Conservation (phyloP, 106 monocot genomes). For the Gastrodia elata region DNA sequence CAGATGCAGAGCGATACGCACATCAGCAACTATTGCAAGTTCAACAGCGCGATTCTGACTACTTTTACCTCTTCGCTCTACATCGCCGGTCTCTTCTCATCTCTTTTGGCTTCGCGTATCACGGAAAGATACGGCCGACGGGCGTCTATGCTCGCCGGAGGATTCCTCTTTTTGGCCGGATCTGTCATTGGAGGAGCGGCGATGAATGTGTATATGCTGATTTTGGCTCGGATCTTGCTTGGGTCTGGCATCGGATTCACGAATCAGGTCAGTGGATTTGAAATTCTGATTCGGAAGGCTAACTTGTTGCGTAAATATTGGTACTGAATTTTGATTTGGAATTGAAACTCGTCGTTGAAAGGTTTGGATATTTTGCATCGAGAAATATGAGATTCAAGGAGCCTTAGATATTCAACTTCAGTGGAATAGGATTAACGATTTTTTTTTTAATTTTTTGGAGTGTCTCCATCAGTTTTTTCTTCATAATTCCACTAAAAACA, state of each 20-base stretch:
- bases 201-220: conserved; percentile 34
- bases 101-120: conserved; percentile 23
- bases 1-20: conserved; percentile 14
- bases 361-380: too few species aligned
- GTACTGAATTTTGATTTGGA: too few species aligned
- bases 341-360: too few species aligned
- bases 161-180: conserved; percentile 30
- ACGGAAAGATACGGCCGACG: conserved; percentile 19
- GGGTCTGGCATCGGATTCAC: conserved; percentile 54
- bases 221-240: conserved; percentile 39
- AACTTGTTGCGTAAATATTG: too few species aligned
- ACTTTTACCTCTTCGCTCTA: conserved; percentile 37
- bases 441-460: too few species aligned
- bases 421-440: too few species aligned
- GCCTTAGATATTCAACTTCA: too few species aligned
- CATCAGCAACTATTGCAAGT: conserved; percentile 40
- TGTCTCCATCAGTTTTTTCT: too few species aligned
- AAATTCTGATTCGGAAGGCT: too few species aligned
- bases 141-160: conserved; percentile 24
- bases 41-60: conserved; percentile 26
- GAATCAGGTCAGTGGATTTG: conserved; percentile 34
- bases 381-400: too few species aligned
- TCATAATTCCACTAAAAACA: too few species aligned
- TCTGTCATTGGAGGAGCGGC: conserved; percentile 27
- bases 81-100: conserved; percentile 24